Conservation (phyloP, 805 yeast species). For the Candida namnaoensis region DNA sequence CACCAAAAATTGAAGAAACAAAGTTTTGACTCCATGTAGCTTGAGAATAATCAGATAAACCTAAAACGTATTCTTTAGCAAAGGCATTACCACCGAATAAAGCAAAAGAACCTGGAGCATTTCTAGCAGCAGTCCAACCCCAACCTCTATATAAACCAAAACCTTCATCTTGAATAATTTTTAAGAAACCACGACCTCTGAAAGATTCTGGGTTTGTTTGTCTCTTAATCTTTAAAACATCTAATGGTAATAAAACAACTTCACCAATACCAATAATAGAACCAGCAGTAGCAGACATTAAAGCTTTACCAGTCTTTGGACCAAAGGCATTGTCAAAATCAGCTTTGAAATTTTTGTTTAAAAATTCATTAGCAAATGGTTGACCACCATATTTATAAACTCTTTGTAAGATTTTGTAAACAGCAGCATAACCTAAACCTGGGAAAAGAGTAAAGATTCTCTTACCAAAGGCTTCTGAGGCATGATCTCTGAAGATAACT, state of each 20-base stretch:
- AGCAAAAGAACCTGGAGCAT: constrained; percentile 98
- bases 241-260: constrained; percentile 89
- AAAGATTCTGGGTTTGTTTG: constrained; percentile 99
- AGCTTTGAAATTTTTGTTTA: constrained; percentile 63
- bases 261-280: constrained; percentile 97
- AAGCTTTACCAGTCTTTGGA: constrained; percentile 93
- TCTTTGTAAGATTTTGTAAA: constrained; percentile 92
- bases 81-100: constrained; percentile 98
- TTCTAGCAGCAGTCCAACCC: constrained; percentile 99
- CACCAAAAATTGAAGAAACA: constrained; percentile 91
- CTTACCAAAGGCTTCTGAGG: constrained; percentile 57
- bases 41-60: constrained; percentile 73
- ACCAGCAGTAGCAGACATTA: constrained; percentile 96
- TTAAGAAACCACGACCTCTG: constrained; percentile 93
- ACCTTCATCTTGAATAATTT: constrained; percentile 85
- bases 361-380: constrained; percentile 93
- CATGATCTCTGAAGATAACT: constrained; percentile 82
- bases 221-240: constrained; percentile 94
- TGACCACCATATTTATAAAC: constrained; percentile 99
- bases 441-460: constrained; percentile 86
- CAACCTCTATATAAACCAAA: constrained; percentile 92
- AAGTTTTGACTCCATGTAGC: constrained; percentile 97
- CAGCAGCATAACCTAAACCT: constrained; percentile 97
- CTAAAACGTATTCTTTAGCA: constrained; percentile 92
- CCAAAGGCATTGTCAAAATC: constrained; percentile 76